A percentile compares a stretch with the other conserved stretches of the same genome.
phyloP scores from a whole-genome alignment of 495 filamentous ascomycete species.

The Massariosphaeria phaeospora region DNA sequence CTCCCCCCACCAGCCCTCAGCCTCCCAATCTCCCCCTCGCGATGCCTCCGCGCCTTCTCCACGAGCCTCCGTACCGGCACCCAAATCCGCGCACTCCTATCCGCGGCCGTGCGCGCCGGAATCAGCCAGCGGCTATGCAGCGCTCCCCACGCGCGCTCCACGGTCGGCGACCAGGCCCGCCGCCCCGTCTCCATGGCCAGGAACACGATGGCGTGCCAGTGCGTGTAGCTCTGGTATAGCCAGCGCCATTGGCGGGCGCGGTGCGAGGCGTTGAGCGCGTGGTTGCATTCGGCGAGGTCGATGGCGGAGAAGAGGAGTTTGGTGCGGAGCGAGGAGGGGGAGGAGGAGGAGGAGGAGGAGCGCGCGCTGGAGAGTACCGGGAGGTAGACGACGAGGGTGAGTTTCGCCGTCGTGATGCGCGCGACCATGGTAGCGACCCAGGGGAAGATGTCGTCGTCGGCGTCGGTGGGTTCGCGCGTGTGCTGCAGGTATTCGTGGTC shows the following conservation, averaged over 20 bases:
- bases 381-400: slow-evolving; percentile 46
- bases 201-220: slow-evolving; percentile 58
- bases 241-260: slow-evolving; percentile 53
- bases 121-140: slow-evolving; percentile 50
- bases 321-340: slow-evolving; percentile 40
- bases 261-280: slow-evolving; percentile 47
- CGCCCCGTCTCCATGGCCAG: slow-evolving; percentile 50
- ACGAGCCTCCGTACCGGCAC: slow-evolving; percentile 51
- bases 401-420: slow-evolving; percentile 45
- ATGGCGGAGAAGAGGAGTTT: slow-evolving; percentile 46
- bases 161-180: slow-evolving; percentile 47
- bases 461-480: slow-evolving; percentile 36
- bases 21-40: slow-evolving; percentile 43
- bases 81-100: slow-evolving; percentile 49
- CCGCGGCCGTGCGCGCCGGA: slow-evolving; percentile 37
- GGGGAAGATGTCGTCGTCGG: slow-evolving; percentile 40
- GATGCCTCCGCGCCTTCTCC: slow-evolving; percentile 47
- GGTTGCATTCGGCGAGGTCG: slow-evolving; percentile 55
- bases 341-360: slow-evolving; percentile 30
- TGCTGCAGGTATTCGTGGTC: slow-evolving; percentile 46
- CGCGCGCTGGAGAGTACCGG: slow-evolving; percentile 46
- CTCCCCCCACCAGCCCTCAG: slow-evolving; percentile 37
- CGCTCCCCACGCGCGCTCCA: slow-evolving; percentile 53
- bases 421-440: slow-evolving; percentile 45
- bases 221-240: slow-evolving; percentile 55